A percentile compares a stretch with the other conserved stretches of the same genome.
phyloP scores from a whole-genome alignment of 2,329 filamentous ascomycete genomes.

The Fusarium agapanthi region DNA sequence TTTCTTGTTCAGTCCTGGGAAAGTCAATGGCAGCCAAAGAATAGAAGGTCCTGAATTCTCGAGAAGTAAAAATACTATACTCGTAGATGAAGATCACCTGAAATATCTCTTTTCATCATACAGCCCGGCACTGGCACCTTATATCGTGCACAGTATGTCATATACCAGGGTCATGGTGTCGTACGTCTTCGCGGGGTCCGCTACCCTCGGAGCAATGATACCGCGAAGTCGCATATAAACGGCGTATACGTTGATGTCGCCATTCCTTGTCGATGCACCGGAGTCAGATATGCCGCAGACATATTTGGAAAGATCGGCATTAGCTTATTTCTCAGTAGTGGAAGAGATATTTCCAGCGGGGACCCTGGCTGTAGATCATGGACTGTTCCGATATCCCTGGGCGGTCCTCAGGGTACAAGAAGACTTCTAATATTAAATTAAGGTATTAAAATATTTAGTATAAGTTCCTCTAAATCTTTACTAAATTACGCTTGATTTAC shows the following conservation, averaged over 20 bases:
- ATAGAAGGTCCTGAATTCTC: rapidly evolving
- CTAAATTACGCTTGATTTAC: too few species aligned
- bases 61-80: not conserved
- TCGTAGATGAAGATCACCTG: not conserved
- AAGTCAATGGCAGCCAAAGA: not conserved
- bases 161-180: too few species aligned
- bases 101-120: not conserved
- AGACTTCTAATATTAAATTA: too few species aligned
- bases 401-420: too few species aligned
- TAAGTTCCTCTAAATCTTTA: too few species aligned
- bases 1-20: not conserved
- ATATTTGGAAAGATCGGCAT: not conserved
- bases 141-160: not conserved
- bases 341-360: not conserved
- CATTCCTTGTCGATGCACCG: not conserved
- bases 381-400: not conserved
- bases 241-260: not conserved
- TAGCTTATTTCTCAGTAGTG: not conserved
- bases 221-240: not conserved
- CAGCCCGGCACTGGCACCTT: too few species aligned
- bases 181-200: not conserved
- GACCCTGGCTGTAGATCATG: not conserved
- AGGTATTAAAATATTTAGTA: too few species aligned
- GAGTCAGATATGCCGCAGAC: not conserved
- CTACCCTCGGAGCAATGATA: conserved; percentile 3